Evolutionary conservation across 108 stramenopile genomes (phyloP).

Genomic region (Pelagomonas calceolata): DNA sequence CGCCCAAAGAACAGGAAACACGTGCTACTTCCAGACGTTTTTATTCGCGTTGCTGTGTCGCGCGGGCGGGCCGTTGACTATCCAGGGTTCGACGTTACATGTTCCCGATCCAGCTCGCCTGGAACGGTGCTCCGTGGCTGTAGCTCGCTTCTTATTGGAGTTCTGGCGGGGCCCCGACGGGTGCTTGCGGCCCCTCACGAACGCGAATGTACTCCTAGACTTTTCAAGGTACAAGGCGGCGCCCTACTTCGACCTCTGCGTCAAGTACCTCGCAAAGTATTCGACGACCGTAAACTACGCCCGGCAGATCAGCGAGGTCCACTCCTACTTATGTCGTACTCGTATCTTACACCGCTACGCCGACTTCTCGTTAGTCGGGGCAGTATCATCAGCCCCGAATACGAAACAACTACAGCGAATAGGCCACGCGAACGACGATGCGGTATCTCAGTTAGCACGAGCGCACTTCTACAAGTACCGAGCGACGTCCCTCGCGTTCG

Average conservation of each 20-base stretch:
- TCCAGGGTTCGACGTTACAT: slow-evolving; percentile 15
- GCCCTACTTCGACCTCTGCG: slow-evolving; percentile 27
- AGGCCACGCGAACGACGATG: slow-evolving; percentile 25
- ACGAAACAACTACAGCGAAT: slow-evolving; percentile 34
- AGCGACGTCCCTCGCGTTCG: slow-evolving; percentile 40
- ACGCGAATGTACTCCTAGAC: slow-evolving; percentile 40
- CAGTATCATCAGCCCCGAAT: slow-evolving; percentile 37
- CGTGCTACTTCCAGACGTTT: slow-evolving; percentile 47
- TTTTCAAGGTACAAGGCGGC: slow-evolving; percentile 35
- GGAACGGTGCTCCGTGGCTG: slow-evolving; percentile 27
- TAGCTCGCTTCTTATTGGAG: slow-evolving; percentile 37
- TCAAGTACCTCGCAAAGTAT: slow-evolving; percentile 22
- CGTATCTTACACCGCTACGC: slow-evolving; percentile 38
- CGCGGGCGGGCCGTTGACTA: slow-evolving; percentile 33
- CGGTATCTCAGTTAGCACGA: slow-evolving; percentile 24
- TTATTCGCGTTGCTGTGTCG: slow-evolving; percentile 41
- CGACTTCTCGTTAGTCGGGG: slow-evolving; percentile 34
- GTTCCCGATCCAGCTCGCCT: slow-evolving; percentile 23
- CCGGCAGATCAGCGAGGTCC: slow-evolving; percentile 27
- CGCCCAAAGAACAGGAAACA: slow-evolving; percentile 41
- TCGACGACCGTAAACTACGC: no score
- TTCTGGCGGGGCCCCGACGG: slow-evolving; percentile 29
- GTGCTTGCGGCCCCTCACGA: slow-evolving; percentile 35
- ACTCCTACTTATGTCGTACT: slow-evolving; percentile 22
- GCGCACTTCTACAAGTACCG: slow-evolving; percentile 48